Evolutionary conservation across 78 protist species (phyloP), one percentile per base, ranked within the genome.

Genomic region (Cavenderia fasciculata): DNA sequence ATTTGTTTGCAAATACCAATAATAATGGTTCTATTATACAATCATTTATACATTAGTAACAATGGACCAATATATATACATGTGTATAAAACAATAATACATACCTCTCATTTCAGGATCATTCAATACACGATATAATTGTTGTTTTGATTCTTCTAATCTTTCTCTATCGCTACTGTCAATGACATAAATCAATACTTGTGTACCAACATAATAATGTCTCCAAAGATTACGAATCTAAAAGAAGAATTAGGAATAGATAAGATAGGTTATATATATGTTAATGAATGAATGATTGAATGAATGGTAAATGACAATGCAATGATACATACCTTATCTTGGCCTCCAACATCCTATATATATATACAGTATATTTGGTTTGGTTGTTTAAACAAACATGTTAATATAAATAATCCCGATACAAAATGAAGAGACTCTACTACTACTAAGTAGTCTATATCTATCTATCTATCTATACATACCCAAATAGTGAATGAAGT

Each of bases 401-500:
- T n/a, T n/a, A n/a, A n/a, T n/a, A n/a, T n/a, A n/a, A n/a, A n/a
- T n/a, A n/a, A n/a, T n/a, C n/a, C n/a, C n/a, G n/a, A n/a, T n/a
- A n/a, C n/a, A n/a, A n/a, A n/a, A n/a, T n/a, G n/a, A n/a, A n/a
- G n/a, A n/a, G n/a, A n/a, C n/a, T n/a, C n/a, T n/a, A n/a, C n/a
- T n/a, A n/a, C n/a, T n/a, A n/a, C n/a, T n/a, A n/a, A n/a, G n/a
- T n/a, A n/a, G n/a, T n/a, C n/a, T n/a, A n/a, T n/a, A n/a, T n/a
- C n/a, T n/a, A n/a, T n/a, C n/a, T n/a, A n/a, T n/a, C n/a, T 14
- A 57, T 57, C 40, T 19, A 19, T 14, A 57, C 69, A 61, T 63
- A 63, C 96, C 96, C 97, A 96, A 49, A 94, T 93, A 41, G 97
- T 97, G 77, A 97, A 96, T 68, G 59, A 56, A 70, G 95, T 85